Evolutionary conservation across 805 yeast genomes (phyloP), one percentile per base, ranked within the genome.

Genomic region (Pichia deserticola): DNA sequence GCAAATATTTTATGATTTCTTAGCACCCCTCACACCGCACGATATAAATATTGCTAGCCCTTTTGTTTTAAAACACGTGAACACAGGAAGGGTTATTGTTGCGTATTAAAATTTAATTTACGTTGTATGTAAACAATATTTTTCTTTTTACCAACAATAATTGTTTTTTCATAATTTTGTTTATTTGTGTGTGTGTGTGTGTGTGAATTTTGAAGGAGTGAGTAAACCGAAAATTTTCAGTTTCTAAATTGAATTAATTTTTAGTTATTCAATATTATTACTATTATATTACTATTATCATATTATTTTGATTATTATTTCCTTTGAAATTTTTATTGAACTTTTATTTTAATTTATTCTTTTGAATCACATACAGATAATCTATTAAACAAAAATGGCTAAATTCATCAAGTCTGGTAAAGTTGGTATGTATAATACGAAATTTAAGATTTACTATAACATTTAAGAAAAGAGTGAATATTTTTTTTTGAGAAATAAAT

Each of bases 351-450:
- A 20, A 3, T 20, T 20, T 20, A 20, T 20, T 20, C 20, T 20
- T 25, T 25, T 40, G 11, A 13, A 42, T 15, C 44, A 49, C 41
- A 49, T 44, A 44, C 51, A 44, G 45, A 47, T 47, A 32, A 48
- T 43, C 42, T 35, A 45, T 30, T 51, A 53, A 54, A 55, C 53
- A 62, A 74, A 71, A 78, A 90, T 89, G 97, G 96, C 96, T 81
- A 93, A 93, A 80, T 92, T 93, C 86, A 84, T 93, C 79, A 93
- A 92, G 82, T 87, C 98, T 76, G 97, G 97, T 84, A 89, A 86
- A 86, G 98, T 92, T 85, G 97, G 92, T 85, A 84, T 74, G 93
- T 84, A 78, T 39, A 32, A 47, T 37, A 27, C 5, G 5, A 20
- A 30, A 15, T 29, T 15, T 11, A 40, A 20, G 20, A 20, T 20